Percentiles rank a stretch among this genome's conserved stretches.
Evolutionary conservation across 768 basidiomycete genomes (phyloP).

Genomic region (Auriscalpium microsporum): DNA sequence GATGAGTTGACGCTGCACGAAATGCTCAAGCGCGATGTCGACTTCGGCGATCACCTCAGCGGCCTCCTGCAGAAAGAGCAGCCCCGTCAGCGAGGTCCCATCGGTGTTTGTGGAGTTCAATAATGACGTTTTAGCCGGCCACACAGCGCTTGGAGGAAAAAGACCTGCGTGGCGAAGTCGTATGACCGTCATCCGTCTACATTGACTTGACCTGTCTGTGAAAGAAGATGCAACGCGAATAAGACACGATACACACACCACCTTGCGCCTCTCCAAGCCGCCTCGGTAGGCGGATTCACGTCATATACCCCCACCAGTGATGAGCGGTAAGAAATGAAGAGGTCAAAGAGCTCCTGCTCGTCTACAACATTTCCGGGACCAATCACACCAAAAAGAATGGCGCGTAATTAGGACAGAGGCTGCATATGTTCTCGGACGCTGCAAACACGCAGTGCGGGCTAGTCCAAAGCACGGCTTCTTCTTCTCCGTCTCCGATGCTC

Average conservation of each 20-base stretch:
- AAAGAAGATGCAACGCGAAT: not conserved
- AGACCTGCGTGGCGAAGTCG: constrained; percentile 69
- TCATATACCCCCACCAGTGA: constrained; percentile 58
- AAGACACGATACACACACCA: constrained; percentile 29
- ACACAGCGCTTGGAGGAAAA: constrained; percentile 79
- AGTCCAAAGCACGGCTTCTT: too few relatives aligned
- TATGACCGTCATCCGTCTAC: constrained; percentile 64
- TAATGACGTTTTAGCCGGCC: constrained; percentile 56
- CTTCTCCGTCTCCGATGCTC: too few relatives aligned
- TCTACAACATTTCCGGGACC: constrained; percentile 37
- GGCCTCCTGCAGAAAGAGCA: constrained; percentile 61
- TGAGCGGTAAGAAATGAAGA: constrained; percentile 58
- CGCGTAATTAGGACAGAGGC: constrained; percentile 47
- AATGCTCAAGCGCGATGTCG: constrained; percentile 47
- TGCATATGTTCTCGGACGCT: constrained; percentile 35
- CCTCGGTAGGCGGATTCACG: constrained; percentile 48
- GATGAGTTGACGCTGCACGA: constrained; percentile 48
- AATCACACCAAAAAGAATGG: constrained; percentile 41
- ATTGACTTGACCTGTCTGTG: constrained; percentile 50
- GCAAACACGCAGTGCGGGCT: not conserved
- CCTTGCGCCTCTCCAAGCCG: constrained; percentile 66
- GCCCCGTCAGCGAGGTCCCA: constrained; percentile 62
- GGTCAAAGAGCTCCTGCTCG: constrained; percentile 71
- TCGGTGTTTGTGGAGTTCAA: constrained; percentile 61
- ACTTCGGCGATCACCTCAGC: constrained; percentile 39